These are phyloP conservation scores for Tylopilus felleus DNA, from an alignment of 768 basidiomycete species.

Conservation along the genomic window DNA sequence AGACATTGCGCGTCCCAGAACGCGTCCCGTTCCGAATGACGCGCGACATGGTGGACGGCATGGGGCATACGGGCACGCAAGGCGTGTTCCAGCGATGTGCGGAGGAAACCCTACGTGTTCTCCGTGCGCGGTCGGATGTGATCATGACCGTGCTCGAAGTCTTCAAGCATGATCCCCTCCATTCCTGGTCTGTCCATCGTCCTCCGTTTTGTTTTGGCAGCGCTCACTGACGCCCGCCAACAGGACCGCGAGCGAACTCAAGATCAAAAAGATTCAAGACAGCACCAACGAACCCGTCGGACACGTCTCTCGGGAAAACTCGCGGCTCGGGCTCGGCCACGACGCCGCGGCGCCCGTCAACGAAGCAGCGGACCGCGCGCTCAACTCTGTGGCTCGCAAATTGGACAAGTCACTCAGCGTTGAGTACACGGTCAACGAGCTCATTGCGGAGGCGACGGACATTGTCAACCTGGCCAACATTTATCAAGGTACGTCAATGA, in stretches of 20 bases:
- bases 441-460: conserved; percentile 87
- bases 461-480: conserved; percentile 72
- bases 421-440: conserved; percentile 89
- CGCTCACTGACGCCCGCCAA: not conserved
- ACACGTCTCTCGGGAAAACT: conserved; percentile 20
- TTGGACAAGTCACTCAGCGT: conserved; percentile 83
- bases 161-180: conserved; percentile 94
- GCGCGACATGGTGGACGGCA: conserved; percentile 88
- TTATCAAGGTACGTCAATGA: conserved; percentile 55
- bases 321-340: conserved; percentile 49
- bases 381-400: conserved; percentile 77
- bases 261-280: conserved; percentile 63
- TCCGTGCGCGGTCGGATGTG: conserved; percentile 79
- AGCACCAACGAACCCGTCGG: conserved; percentile 28
- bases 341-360: conserved; percentile 60
- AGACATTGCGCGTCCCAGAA: conserved; percentile 74
- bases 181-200: conserved; percentile 66
- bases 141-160: conserved; percentile 96
- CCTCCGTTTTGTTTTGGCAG: not conserved
- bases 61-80: conserved; percentile 85
- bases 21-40: conserved; percentile 95
- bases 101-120: conserved; percentile 90
- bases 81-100: conserved; percentile 95
- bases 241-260: conserved; percentile 79
- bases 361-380: conserved; percentile 87